Percentiles rank a stretch among this genome's conserved stretches.
phyloP scores from a whole-genome alignment of 2,329 filamentous ascomycete species.

The Hansfordia pulvinata region DNA sequence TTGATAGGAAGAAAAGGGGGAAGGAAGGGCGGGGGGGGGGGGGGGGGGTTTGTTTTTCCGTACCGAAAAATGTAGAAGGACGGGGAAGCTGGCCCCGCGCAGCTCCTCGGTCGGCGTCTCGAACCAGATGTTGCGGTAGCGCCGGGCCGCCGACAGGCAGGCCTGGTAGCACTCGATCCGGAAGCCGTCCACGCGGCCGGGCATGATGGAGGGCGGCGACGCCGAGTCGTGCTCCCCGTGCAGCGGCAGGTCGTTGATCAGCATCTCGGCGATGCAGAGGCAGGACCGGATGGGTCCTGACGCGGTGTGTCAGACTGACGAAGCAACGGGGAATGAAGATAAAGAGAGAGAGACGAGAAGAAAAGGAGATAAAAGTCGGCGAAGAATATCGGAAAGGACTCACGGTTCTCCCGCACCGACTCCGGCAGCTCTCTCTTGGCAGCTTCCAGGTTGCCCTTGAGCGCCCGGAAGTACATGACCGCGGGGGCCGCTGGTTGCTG shows the following conservation, averaged over 20 bases:
- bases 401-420: constrained; percentile 15
- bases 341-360: too few relatives aligned
- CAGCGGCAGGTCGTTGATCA: constrained; percentile 22
- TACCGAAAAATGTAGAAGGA: constrained; percentile 13
- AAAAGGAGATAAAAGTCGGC: not conserved
- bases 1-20: too few relatives aligned
- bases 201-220: too few relatives aligned
- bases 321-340: too few relatives aligned
- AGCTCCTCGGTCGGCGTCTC: constrained; percentile 6
- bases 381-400: constrained; percentile 5
- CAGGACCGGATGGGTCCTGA: constrained; percentile 21
- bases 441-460: constrained; percentile 12
- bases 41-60: too few relatives aligned
- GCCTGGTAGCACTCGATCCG: constrained; percentile 11
- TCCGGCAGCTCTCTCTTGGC: constrained; percentile 11
- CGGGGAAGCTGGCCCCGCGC: constrained; percentile 10
- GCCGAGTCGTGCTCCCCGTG: too few relatives aligned
- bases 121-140: constrained; percentile 10
- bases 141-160: constrained; percentile 10
- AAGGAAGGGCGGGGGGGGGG: too few relatives aligned
- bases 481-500: constrained; percentile 3
- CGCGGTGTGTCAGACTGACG: too few relatives aligned
- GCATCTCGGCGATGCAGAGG: constrained; percentile 20
- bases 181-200: constrained; percentile 3
- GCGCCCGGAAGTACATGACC: constrained; percentile 14